These are phyloP conservation scores for Magnusiomyces magnusii DNA, from an alignment of 1,139 yeast genomes.

Conservation along the genomic window DNA sequence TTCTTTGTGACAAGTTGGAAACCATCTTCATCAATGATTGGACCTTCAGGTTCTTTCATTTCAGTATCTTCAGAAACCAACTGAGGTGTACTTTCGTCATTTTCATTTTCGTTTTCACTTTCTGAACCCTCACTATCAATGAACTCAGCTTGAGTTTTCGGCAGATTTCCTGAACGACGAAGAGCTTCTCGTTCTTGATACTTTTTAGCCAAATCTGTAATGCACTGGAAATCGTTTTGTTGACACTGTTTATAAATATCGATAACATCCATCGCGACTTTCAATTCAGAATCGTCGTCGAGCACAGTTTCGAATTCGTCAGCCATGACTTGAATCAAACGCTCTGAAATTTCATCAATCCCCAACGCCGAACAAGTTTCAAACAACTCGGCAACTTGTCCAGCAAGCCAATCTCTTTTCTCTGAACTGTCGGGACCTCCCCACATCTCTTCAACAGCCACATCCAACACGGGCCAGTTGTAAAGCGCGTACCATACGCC, in stretches of 20 bases:
- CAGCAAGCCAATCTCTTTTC: slow-evolving; percentile 93
- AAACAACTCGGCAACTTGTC: slow-evolving; percentile 72
- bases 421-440: slow-evolving; percentile 91
- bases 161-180: slow-evolving; percentile 34
- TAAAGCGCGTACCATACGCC: slow-evolving; percentile 87
- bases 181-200: slow-evolving; percentile 50
- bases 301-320: slow-evolving; percentile 86
- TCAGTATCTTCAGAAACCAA: slow-evolving; percentile 33
- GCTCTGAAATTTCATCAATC: slow-evolving; percentile 71
- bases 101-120: slow-evolving; percentile 38
- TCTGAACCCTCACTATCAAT: slow-evolving; percentile 42
- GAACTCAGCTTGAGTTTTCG: slow-evolving; percentile 23
- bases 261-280: slow-evolving; percentile 60
- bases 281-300: slow-evolving; percentile 82
- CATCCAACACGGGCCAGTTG: slow-evolving; percentile 79
- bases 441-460: slow-evolving; percentile 96
- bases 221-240: slow-evolving; percentile 42
- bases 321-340: slow-evolving; percentile 79
- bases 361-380: slow-evolving; percentile 47
- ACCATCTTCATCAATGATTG: slow-evolving; percentile 87
- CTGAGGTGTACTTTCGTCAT: slow-evolving; percentile 37
- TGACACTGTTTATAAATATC: slow-evolving; percentile 59
- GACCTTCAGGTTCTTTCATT: slow-evolving; percentile 33
- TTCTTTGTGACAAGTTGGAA: slow-evolving; percentile 75
- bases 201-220: slow-evolving; percentile 52